Evolutionary conservation across 2,329 filamentous ascomycete genomes (phyloP), one percentile per base, ranked within the genome.

Genomic region (Diaporthe helianthi): DNA sequence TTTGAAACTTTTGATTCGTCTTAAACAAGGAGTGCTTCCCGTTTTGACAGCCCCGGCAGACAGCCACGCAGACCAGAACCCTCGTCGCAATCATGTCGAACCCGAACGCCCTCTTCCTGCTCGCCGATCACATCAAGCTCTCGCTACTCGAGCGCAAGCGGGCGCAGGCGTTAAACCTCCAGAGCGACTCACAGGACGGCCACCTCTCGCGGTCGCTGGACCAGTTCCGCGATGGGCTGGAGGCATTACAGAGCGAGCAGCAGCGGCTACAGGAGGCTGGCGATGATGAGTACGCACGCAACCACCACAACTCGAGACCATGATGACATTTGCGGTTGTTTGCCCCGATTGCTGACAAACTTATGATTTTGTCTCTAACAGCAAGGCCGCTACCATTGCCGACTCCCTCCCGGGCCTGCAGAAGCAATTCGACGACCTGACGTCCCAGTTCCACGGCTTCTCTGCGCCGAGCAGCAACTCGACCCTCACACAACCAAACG

Each of bases 91-190:
- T 77, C 71, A 76, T 87, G 86, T 82, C 85, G 72, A 90, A 86
- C 74, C 81, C 87, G 47, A 90, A 89, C 76, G 94, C 98, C 80
- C 90, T 98, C 74, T 93, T 94, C 79, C 91, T 98, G 66, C 89
- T 98, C 69, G 93, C 94, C 76, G 96, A 99, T 82, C 95, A 98
- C 81, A 93, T 98, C 85, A 98, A 98, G 82, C 89, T 98, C 71
- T 97, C 94, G 17, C 87, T 99, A 19, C 89, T 98, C 31, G 96
- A 98, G 83, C 90, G 95, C 69, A 91, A 97, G 82, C 90, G 95
- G 69, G 93, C 94, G 60, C 89, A 93, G 75, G 92, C 90, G 17
- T 86, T 97, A 53, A 90, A 93, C 74, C 87, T 97, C 68, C 89
- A 93, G 70, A 89, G 89, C 63, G 92, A 92, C 77, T 89, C 90